phyloP scores from a whole-genome alignment of 1,284 basidiomycete genomes.

The Exsudoporus floridanus region DNA sequence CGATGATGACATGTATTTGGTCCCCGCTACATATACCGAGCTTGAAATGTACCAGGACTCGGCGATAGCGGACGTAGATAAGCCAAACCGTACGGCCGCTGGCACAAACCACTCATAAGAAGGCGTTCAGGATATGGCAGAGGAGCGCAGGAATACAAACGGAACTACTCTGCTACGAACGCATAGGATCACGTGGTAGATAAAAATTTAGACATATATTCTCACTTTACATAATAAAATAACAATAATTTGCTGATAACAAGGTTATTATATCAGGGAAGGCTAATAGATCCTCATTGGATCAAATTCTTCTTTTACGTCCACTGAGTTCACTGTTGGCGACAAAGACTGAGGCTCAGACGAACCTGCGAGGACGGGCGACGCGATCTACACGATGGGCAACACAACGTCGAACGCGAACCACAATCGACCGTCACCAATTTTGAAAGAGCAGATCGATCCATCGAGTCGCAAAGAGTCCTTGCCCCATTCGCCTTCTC shows the following conservation, averaged over 20 bases:
- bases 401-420: constrained; percentile 35
- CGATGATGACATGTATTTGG: constrained; percentile 18
- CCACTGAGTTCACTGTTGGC: constrained; percentile 27
- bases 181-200: constrained; percentile 1
- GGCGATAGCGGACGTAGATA: not conserved
- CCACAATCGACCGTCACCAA: constrained; percentile 31
- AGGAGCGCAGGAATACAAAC: not conserved
- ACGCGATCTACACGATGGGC: constrained; percentile 32
- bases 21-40: not conserved
- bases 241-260: constrained; percentile 24
- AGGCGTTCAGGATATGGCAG: not conserved
- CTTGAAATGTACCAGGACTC: not conserved
- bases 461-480: constrained; percentile 14
- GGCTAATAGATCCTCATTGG: constrained; percentile 24
- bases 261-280: constrained; percentile 25
- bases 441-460: constrained; percentile 29
- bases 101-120: not conserved
- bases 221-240: constrained; percentile 9
- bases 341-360: constrained; percentile 18
- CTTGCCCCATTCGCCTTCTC: constrained; percentile 35
- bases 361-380: constrained; percentile 13
- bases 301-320: constrained; percentile 34
- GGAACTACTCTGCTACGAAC: no score
- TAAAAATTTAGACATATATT: no score
- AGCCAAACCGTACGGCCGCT: not conserved